These are phyloP conservation scores for Crotalaria pallida DNA, from an alignment of 306 rosid species.

Conservation along the genomic window DNA sequence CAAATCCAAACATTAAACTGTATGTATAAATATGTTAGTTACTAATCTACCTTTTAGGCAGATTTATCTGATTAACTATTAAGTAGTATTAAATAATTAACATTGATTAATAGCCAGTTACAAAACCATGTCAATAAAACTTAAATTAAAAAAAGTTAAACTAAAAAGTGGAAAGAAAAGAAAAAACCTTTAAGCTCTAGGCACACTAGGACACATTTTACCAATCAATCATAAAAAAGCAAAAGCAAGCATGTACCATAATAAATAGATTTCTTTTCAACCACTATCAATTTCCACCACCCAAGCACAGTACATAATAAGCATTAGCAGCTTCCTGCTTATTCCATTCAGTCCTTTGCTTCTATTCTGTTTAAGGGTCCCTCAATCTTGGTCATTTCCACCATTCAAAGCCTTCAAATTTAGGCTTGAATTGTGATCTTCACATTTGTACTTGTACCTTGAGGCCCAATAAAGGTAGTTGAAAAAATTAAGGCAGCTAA, in stretches of 20 bases:
- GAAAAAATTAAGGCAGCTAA: constrained; percentile 62
- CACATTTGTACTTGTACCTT: constrained; percentile 66
- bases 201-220: background rate
- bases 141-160: background rate
- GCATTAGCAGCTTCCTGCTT: background rate
- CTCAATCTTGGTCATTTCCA: constrained; percentile 2
- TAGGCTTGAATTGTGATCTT: constrained; percentile 18
- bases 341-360: background rate
- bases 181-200: background rate
- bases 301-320: constrained; percentile 24
- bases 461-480: constrained; percentile 65
- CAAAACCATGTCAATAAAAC: constrained; percentile 6
- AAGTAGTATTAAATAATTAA: background rate
- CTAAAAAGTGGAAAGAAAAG: background rate
- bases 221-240: constrained; percentile 22
- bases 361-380: constrained; percentile 9
- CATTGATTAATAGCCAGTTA: constrained; percentile 14
- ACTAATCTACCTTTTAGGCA: background rate
- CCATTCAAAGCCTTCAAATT: constrained; percentile 9
- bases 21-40: background rate
- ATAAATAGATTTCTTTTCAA: background rate
- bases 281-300: constrained; percentile 8
- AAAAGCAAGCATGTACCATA: constrained; percentile 21
- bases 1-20: background rate
- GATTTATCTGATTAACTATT: background rate